Evolutionary conservation across 2,329 filamentous ascomycete genomes (phyloP).

Genomic region (Ciborinia camelliae): DNA sequence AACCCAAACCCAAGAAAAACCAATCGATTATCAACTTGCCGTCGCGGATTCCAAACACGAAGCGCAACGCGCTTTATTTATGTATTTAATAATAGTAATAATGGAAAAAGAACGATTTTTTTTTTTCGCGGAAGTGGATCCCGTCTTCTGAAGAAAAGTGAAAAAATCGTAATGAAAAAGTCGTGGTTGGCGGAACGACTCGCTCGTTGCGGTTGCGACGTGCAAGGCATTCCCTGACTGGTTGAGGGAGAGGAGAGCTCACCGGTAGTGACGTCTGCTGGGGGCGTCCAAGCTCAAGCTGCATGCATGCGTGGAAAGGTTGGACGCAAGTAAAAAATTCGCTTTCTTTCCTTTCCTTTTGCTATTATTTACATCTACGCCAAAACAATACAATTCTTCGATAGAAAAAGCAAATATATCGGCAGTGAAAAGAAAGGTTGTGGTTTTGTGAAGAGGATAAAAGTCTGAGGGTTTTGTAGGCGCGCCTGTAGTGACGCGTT

Average conservation of each 20-base stretch:
- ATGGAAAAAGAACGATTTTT: too few species aligned
- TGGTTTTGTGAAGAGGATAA: too few species aligned
- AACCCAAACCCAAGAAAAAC: too few species aligned
- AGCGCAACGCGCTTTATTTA: not conserved
- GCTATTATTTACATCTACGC: not conserved
- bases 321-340: slow-evolving; percentile 13
- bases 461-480: too few species aligned
- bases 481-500: not conserved
- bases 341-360: too few species aligned
- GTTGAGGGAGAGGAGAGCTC: slow-evolving; percentile 1
- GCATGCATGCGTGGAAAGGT: slow-evolving; percentile 6
- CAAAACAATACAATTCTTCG: not conserved
- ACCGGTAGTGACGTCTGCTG: slow-evolving; percentile 15
- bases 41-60: too few species aligned
- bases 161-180: not conserved
- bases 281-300: slow-evolving; percentile 13
- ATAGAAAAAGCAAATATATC: not conserved
- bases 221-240: not conserved
- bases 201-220: too few species aligned
- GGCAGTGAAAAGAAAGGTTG: too few species aligned
- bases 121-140: too few species aligned
- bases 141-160: not conserved
- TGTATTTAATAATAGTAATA: too few species aligned
- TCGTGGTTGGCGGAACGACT: slow-evolving; percentile 9
- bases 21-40: too few species aligned